Evolutionary conservation across 2,329 filamentous ascomycete species (phyloP).

Genomic region (Penicillium italicum): DNA sequence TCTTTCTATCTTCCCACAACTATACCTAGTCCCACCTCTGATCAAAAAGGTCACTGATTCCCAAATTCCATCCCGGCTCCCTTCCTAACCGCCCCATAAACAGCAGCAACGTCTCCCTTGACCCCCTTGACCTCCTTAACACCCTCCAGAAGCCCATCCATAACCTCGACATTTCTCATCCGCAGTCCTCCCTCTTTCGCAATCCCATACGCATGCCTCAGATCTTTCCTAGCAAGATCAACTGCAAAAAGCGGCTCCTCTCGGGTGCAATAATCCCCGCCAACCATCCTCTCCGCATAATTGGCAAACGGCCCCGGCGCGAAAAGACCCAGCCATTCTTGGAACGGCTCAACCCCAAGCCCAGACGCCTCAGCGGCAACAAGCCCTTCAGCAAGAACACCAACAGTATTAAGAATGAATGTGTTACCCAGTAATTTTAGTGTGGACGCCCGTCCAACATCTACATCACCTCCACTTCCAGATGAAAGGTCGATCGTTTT

Average conservation of each 20-base stretch:
- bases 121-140: conserved; percentile 68
- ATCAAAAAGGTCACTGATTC: conserved; percentile 45
- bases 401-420: conserved; percentile 78
- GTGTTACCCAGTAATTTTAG: conserved; percentile 85
- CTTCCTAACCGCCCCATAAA: conserved; percentile 76
- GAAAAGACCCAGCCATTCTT: conserved; percentile 67
- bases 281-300: conserved; percentile 70
- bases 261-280: conserved; percentile 71
- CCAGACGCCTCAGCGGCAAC: conserved; percentile 77
- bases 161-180: conserved; percentile 63
- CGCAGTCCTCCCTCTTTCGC: conserved; percentile 61
- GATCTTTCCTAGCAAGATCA: conserved; percentile 79
- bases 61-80: conserved; percentile 73
- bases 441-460: conserved; percentile 65
- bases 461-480: conserved; percentile 56
- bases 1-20: neutral
- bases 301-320: conserved; percentile 72
- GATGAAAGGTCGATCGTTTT: conserved; percentile 18
- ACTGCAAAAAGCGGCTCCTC: conserved; percentile 78
- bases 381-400: conserved; percentile 73
- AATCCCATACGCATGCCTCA: conserved; percentile 66
- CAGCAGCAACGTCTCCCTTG: conserved; percentile 72
- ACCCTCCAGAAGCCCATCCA: conserved; percentile 63
- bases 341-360: conserved; percentile 65
- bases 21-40: neutral